These are phyloP conservation scores for Rutstroemia sp. DNA, from an alignment of 2,329 filamentous ascomycete genomes.

Conservation along the genomic window DNA sequence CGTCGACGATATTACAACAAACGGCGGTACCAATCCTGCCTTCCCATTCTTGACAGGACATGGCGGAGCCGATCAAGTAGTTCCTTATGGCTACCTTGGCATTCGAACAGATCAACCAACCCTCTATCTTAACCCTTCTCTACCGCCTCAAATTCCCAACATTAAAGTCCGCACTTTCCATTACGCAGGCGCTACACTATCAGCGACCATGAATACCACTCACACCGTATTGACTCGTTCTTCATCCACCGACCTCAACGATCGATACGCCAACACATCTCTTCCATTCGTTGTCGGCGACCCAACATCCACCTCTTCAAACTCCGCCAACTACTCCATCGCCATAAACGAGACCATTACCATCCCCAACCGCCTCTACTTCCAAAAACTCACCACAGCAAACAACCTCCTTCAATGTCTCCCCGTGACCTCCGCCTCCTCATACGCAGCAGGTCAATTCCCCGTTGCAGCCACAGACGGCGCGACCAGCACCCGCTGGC, in stretches of 20 bases:
- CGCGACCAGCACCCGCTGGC: slow-evolving; percentile 59
- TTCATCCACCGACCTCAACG: slow-evolving; percentile 39
- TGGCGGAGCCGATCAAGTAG: slow-evolving; percentile 61
- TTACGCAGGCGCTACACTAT: slow-evolving; percentile 58
- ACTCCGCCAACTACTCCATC: slow-evolving; percentile 40
- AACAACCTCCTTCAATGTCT: slow-evolving; percentile 61
- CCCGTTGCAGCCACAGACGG: slow-evolving; percentile 61
- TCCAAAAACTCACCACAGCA: slow-evolving; percentile 43
- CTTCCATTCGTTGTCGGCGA: slow-evolving; percentile 53
- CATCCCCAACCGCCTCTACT: slow-evolving; percentile 51
- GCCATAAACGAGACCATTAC: slow-evolving; percentile 42
- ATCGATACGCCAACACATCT: slow-evolving; percentile 46
- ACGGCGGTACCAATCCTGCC: slow-evolving; percentile 38
- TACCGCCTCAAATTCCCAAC: slow-evolving; percentile 52
- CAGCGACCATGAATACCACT: slow-evolving; percentile 52
- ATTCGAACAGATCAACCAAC: slow-evolving; percentile 51
- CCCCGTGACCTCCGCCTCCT: slow-evolving; percentile 39
- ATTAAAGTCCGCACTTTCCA: slow-evolving; percentile 57
- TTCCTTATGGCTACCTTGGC: slow-evolving; percentile 60
- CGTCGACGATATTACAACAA: slow-evolving; percentile 49
- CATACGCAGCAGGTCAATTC: slow-evolving; percentile 58
- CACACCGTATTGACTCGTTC: slow-evolving; percentile 55
- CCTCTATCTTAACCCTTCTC: slow-evolving; percentile 54
- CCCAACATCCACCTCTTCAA: slow-evolving; percentile 31
- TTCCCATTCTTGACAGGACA: slow-evolving; percentile 62